phyloP scores from a whole-genome alignment of 352 stramenopile genomes.

The Globisporangium okanoganense region DNA sequence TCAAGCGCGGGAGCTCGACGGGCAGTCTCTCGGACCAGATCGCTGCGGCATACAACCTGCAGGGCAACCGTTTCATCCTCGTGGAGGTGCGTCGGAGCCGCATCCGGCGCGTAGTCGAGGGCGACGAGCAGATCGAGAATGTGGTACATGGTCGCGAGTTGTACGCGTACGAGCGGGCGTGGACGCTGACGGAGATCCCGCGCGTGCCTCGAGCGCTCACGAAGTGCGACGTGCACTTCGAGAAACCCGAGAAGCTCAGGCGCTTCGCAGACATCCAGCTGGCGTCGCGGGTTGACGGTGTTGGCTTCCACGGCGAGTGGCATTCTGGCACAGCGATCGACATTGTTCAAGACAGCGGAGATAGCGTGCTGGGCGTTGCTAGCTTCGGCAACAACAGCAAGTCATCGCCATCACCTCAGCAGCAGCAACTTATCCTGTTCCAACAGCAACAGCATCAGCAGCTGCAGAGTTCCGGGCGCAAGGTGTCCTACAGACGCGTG shows the following conservation, averaged over 20 bases:
- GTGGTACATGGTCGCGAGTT: conserved; percentile 35
- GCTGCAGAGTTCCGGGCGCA: neutral
- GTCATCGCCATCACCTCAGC: neutral
- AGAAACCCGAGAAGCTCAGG: conserved; percentile 9
- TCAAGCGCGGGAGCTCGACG: conserved; percentile 43
- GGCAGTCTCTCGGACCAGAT: conserved; percentile 48
- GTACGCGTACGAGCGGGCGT: conserved; percentile 66
- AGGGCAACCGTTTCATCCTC: conserved; percentile 55
- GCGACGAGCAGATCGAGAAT: conserved; percentile 50
- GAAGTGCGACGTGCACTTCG: conserved; percentile 13
- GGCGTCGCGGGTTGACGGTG: conserved; percentile 53
- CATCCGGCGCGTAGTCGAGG: conserved; percentile 73
- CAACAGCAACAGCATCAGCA: neutral
- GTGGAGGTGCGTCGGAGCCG: conserved; percentile 63
- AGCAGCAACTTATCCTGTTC: neutral
- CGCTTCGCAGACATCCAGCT: conserved; percentile 46
- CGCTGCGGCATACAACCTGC: conserved; percentile 27
- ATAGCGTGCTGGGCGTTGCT: neutral
- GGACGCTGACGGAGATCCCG: conserved; percentile 58
- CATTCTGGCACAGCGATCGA: conserved; percentile 57
- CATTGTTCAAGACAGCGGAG: conserved; percentile 18
- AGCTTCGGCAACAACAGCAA: neutral
- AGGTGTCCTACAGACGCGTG: conserved; percentile 20
- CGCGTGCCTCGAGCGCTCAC: conserved; percentile 25
- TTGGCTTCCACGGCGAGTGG: conserved; percentile 56